Conservation (phyloP, 1,284 basidiomycete genomes). For the Cutaneotrichosporon mucoides region DNA sequence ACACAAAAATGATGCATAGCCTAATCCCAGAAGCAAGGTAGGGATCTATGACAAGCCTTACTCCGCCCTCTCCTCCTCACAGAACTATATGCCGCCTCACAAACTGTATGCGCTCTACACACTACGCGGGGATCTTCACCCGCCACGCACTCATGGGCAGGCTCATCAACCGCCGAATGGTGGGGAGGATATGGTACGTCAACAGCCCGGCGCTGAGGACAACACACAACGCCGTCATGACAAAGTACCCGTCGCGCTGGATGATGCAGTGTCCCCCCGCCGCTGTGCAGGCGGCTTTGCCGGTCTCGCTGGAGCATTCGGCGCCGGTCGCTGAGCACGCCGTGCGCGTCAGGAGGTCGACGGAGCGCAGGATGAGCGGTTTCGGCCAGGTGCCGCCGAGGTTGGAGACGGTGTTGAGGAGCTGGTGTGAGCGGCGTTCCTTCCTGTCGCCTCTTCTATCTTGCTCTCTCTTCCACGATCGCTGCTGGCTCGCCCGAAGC, state of each 20-base stretch:
- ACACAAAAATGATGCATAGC: too few species aligned
- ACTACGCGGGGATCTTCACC: slow-evolving; percentile 41
- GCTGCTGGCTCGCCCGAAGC: too few species aligned
- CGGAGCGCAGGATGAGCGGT: slow-evolving; percentile 56
- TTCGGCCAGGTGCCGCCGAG: slow-evolving; percentile 95
- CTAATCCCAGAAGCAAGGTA: too few species aligned
- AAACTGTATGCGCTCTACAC: background rate
- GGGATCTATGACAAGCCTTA: too few species aligned
- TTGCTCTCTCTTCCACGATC: too few species aligned
- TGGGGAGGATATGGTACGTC: slow-evolving; percentile 76
- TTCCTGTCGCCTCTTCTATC: too few species aligned
- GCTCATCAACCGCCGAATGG: slow-evolving; percentile 62
- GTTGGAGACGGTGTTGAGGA: slow-evolving; percentile 94
- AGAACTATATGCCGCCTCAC: background rate
- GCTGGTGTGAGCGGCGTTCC: too few species aligned
- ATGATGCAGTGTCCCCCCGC: slow-evolving; percentile 76
- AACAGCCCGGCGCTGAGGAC: slow-evolving; percentile 69
- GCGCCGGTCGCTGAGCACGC: slow-evolving; percentile 63
- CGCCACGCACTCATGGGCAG: slow-evolving; percentile 47
- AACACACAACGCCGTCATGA: slow-evolving; percentile 75
- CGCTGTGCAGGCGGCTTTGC: slow-evolving; percentile 71
- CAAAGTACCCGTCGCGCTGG: slow-evolving; percentile 88
- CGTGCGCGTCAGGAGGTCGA: slow-evolving; percentile 79
- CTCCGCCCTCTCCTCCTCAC: too few species aligned
- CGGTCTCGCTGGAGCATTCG: slow-evolving; percentile 86